These are phyloP conservation scores for Neurospora sp. DNA, from an alignment of 495 filamentous ascomycete genomes.

Conservation along the genomic window DNA sequence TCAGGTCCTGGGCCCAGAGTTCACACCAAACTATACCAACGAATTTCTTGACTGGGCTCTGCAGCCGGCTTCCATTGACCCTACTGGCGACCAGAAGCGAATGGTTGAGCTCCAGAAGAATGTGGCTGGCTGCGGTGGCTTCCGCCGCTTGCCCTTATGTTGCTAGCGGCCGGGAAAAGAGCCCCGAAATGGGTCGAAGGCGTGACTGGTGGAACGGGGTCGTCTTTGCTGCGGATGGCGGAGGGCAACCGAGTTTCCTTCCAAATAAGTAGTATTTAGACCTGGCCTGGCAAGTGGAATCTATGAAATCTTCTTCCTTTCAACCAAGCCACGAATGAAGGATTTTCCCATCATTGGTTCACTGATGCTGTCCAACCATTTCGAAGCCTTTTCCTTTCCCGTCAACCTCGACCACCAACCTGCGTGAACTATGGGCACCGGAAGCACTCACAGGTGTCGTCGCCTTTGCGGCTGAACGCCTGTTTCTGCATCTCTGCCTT, in stretches of 20 bases:
- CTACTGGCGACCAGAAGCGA: slow-evolving; percentile 54
- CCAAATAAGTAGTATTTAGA: too few species aligned
- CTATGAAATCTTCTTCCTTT: too few species aligned
- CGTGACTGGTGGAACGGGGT: background rate
- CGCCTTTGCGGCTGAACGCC: background rate
- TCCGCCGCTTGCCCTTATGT: slow-evolving; percentile 22
- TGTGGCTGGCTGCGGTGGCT: slow-evolving; percentile 41
- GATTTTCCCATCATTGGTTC: too few species aligned
- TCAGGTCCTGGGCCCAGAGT: slow-evolving; percentile 44
- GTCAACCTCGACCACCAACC: background rate
- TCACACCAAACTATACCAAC: slow-evolving; percentile 60
- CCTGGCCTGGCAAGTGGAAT: too few species aligned
- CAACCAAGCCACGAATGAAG: too few species aligned
- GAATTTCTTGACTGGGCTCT: slow-evolving; percentile 50
- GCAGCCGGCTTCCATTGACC: slow-evolving; percentile 49
- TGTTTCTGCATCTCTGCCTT: background rate
- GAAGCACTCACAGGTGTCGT: background rate
- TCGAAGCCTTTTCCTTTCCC: too few species aligned
- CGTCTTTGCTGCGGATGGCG: background rate
- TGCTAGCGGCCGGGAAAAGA: background rate
- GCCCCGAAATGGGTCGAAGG: background rate
- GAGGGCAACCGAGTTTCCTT: background rate
- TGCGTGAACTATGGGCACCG: background rate
- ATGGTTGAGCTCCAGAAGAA: slow-evolving; percentile 51
- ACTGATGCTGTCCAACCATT: too few species aligned